Conservation (phyloP, 2,329 filamentous ascomycete genomes). For the Calonectria pteridis region DNA sequence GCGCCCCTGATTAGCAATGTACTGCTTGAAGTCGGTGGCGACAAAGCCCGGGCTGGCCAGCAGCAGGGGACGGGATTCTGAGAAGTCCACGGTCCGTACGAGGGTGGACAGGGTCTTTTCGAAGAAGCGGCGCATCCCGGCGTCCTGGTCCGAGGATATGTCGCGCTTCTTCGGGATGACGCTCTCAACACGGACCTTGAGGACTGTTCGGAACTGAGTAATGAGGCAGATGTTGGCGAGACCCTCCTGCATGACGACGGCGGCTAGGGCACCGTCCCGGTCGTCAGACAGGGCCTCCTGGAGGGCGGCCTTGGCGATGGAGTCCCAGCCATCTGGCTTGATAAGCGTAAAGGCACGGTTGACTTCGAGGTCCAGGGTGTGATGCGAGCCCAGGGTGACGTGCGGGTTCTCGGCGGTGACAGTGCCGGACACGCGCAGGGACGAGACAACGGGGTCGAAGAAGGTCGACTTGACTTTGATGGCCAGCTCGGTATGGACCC, state of each 20-base stretch:
- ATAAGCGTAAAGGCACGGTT: constrained; percentile 89
- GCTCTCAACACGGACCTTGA: constrained; percentile 73
- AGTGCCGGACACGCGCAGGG: constrained; percentile 68
- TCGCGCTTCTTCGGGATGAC: constrained; percentile 76
- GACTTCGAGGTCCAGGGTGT: constrained; percentile 84
- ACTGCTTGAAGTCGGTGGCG: constrained; percentile 83
- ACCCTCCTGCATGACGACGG: constrained; percentile 94
- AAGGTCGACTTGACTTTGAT: constrained; percentile 69
- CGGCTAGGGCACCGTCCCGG: constrained; percentile 84
- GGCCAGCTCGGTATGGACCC: constrained; percentile 69
- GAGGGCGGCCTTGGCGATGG: constrained; percentile 83
- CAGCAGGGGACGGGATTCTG: constrained; percentile 77
- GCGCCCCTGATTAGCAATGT: constrained; percentile 72
- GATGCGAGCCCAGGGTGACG: constrained; percentile 67
- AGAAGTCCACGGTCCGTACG: constrained; percentile 82
- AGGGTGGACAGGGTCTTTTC: constrained; percentile 81
- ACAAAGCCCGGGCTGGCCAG: constrained; percentile 92
- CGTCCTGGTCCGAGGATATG: constrained; percentile 73
- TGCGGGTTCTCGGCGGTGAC: constrained; percentile 66
- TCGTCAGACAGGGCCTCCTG: constrained; percentile 83
- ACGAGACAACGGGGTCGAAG: constrained; percentile 68
- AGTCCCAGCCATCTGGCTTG: constrained; percentile 90
- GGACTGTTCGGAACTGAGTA: constrained; percentile 81
- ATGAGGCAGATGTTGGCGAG: constrained; percentile 86
- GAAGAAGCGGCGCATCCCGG: constrained; percentile 81